phyloP scores from a whole-genome alignment of 306 rosid genomes.

The Parietaria judaica region DNA sequence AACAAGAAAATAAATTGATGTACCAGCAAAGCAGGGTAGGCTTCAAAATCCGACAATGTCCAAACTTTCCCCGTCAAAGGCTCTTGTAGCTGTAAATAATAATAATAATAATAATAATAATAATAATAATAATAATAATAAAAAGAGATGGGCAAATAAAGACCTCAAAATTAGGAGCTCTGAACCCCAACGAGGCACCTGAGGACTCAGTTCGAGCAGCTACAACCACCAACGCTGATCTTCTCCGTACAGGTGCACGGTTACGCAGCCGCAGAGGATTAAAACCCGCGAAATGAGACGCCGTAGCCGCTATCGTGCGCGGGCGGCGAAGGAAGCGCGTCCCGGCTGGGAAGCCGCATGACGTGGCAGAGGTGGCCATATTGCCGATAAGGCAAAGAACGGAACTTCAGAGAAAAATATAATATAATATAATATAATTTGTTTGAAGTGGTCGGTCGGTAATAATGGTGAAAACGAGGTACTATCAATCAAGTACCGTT shows the following conservation, averaged over 20 bases:
- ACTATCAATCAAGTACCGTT: no score
- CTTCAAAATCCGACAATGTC: conserved; percentile 79
- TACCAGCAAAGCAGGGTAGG: conserved; percentile 87
- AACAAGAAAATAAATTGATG: neutral
- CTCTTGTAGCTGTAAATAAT: conserved; percentile 60
- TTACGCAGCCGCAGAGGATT: conserved; percentile 26
- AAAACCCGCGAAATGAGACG: conserved; percentile 7
- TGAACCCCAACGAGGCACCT: conserved; percentile 61
- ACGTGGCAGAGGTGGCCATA: conserved; percentile 21
- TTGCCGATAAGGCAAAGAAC: conserved; percentile 6
- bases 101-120: neutral
- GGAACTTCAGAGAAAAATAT: neutral
- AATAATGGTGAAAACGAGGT: no score
- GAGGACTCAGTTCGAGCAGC: conserved; percentile 58
- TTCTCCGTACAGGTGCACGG: conserved; percentile 22
- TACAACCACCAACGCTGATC: conserved; percentile 29
- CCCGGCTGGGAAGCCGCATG: conserved; percentile 15
- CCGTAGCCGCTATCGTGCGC: no score
- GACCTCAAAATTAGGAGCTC: conserved; percentile 82
- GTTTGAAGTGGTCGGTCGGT: no score
- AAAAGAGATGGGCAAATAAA: neutral
- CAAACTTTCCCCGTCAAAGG: conserved; percentile 84
- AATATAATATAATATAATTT: no score
- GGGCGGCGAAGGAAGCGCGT: conserved; percentile 11
- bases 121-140: neutral